phyloP scores from a whole-genome alignment of 306 rosid species.

The Trifolium dubium region DNA sequence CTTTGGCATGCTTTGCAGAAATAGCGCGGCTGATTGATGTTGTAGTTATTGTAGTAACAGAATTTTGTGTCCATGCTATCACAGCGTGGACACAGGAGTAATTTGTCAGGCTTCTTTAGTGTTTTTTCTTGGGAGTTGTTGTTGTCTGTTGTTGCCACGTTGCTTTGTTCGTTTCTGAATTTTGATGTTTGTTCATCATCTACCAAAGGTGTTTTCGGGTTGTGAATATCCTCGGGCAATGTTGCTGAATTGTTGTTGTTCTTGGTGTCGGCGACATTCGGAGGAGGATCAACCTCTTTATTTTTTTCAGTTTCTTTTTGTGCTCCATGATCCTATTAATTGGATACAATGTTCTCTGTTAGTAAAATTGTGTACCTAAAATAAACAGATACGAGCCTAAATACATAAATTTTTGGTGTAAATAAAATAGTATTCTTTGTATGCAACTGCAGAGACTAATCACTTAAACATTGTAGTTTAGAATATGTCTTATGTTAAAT shows the following conservation, averaged over 20 bases:
- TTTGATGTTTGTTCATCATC: constrained; percentile 62
- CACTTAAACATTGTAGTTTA: too few relatives aligned
- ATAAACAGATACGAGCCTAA: neutral
- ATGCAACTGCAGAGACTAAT: too few relatives aligned
- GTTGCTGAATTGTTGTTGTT: constrained; percentile 33
- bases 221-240: constrained; percentile 46
- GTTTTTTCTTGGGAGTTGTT: constrained; percentile 56
- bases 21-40: constrained; percentile 87
- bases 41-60: constrained; percentile 94
- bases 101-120: constrained; percentile 84
- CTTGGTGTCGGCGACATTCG: constrained; percentile 48
- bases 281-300: constrained; percentile 48
- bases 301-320: constrained; percentile 46
- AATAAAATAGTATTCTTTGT: too few relatives aligned
- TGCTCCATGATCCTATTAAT: constrained; percentile 57
- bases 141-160: constrained; percentile 36
- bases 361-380: constrained; percentile 13
- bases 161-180: constrained; percentile 56
- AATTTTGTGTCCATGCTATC: constrained; percentile 90
- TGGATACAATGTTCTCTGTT: constrained; percentile 32
- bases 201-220: constrained; percentile 55
- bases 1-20: constrained; percentile 95
- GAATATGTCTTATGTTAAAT: too few relatives aligned
- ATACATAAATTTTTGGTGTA: neutral
- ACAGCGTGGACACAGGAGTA: constrained; percentile 90